Evolutionary conservation across 2,329 filamentous ascomycete genomes (phyloP).

Genomic region (Xylariaceae sp.): DNA sequence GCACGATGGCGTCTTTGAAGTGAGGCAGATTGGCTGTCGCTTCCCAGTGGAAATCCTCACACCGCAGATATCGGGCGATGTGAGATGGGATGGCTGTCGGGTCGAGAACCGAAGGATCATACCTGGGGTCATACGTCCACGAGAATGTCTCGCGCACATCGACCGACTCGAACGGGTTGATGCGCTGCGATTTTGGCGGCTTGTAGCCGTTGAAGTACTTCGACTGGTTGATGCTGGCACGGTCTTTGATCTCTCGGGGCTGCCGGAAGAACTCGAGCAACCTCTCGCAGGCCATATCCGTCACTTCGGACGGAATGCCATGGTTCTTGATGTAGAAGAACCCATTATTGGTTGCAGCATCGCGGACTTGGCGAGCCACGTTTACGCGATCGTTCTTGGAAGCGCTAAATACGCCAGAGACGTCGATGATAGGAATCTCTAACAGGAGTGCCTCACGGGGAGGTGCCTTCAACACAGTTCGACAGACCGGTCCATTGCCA

Average conservation of each 20-base stretch:
- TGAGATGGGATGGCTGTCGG: slow-evolving; percentile 36
- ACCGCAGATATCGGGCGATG: slow-evolving; percentile 26
- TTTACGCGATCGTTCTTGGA: slow-evolving; percentile 43
- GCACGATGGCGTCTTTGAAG: slow-evolving; percentile 45
- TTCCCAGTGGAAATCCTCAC: slow-evolving; percentile 36
- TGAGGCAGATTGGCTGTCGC: slow-evolving; percentile 38
- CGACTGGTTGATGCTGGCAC: slow-evolving; percentile 45
- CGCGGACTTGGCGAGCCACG: slow-evolving; percentile 48
- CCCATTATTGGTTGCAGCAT: slow-evolving; percentile 48
- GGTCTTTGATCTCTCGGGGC: slow-evolving; percentile 30
- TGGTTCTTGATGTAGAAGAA: slow-evolving; percentile 52
- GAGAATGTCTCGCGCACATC: slow-evolving; percentile 45
- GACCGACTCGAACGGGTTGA: slow-evolving; percentile 34
- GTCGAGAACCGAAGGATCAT: slow-evolving; percentile 38
- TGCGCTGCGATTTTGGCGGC: slow-evolving; percentile 38
- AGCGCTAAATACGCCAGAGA: slow-evolving; percentile 47
- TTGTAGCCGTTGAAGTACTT: slow-evolving; percentile 48
- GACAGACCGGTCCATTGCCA: slow-evolving; percentile 33
- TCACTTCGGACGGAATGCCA: slow-evolving; percentile 38
- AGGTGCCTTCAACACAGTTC: slow-evolving; percentile 32
- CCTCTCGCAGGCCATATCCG: slow-evolving; percentile 33
- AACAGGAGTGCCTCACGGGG: slow-evolving; percentile 33
- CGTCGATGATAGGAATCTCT: slow-evolving; percentile 51
- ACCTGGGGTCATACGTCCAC: slow-evolving; percentile 42
- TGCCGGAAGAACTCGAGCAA: slow-evolving; percentile 36